Base-by-base conservation (phyloP, 1,284 basidiomycete genomes). In the Microbotryum intermedium region DNA sequence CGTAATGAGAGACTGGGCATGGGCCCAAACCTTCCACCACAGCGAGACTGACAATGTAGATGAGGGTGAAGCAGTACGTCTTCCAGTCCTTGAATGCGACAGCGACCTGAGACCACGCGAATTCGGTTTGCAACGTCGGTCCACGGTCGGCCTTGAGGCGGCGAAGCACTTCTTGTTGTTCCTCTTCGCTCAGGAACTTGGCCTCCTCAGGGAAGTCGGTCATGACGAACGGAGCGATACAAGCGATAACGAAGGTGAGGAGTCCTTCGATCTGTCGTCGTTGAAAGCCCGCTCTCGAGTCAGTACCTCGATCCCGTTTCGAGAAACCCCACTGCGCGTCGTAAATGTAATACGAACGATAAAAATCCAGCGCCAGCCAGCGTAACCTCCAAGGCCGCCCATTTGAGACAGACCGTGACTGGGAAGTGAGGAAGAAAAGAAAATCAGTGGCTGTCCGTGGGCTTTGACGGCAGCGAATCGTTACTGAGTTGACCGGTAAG, bases 181-280 rank as follows among this genome's bases (percentile, higher is more conserved):
- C 76, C 1, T 30, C 42, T 21, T 60, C 55, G 1, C 59, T 34
- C 28, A 66, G 56, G 39, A 64, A 66, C 28, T 65, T 66, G n/a
- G 75, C 73, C 39, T 72, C 63, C 34, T 76, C 76, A 4, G 77
- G 77, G 73, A 76, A 77, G 67, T 78, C 77, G 68, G 75, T 71
- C 8, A 59, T 64, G 6, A 64, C 20, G 42, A 69, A 76, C 57
- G 74, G 73, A 0, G 76, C 74, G 5, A 55, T 60, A 49, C 70
- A 55, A 46, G 71, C 76, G 43, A 75, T 65, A 26, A 76, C 55
- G 53, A 77, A 68, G 4, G 76, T 76, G n/a, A 76, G 28, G 7
- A 78, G 61, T 8, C 77, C 76, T 64, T 77, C 76, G 55, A 76
- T 74, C 34, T 39, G 18, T 6, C 13, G 16, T 39, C 34, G 34